phyloP scores from a whole-genome alignment of 257 asterid genomes.

The Solanum peruvianum region DNA sequence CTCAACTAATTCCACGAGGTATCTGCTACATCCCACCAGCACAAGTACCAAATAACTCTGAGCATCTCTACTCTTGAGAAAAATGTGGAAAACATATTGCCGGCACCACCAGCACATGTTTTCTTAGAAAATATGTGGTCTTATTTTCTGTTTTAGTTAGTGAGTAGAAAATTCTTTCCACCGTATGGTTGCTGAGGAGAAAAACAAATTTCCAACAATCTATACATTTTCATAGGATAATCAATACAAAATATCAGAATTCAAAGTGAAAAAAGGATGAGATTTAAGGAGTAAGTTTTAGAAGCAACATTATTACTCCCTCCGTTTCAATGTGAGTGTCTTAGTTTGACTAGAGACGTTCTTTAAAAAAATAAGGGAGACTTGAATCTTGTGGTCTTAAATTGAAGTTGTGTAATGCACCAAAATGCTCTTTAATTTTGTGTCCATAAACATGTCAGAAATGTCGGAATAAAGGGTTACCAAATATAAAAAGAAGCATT shows the following conservation, averaged over 20 bases:
- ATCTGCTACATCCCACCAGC: background rate
- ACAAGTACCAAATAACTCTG: background rate
- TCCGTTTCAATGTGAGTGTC: background rate
- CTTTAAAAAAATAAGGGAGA: background rate
- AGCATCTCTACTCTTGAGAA: background rate
- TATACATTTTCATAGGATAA: background rate
- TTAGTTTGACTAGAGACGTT: background rate
- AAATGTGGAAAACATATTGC: background rate
- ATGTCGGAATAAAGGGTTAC: background rate
- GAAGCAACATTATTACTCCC: background rate
- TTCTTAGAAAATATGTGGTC: background rate
- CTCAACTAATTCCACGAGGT: background rate
- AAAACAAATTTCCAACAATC: background rate
- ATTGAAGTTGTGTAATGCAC: background rate
- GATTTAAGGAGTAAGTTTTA: background rate
- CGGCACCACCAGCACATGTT: background rate
- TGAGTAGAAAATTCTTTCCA: background rate
- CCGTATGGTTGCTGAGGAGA: background rate
- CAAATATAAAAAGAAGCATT: background rate
- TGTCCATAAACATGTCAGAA: background rate
- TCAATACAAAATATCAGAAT: background rate
- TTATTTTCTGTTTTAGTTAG: background rate
- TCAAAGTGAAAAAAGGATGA: background rate
- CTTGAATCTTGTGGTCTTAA: background rate
- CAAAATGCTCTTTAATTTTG: background rate